Evolutionary conservation across 345 rosid genomes (phyloP), one percentile per base, ranked within the genome.

Genomic region (Gossypium ekmanianum): DNA sequence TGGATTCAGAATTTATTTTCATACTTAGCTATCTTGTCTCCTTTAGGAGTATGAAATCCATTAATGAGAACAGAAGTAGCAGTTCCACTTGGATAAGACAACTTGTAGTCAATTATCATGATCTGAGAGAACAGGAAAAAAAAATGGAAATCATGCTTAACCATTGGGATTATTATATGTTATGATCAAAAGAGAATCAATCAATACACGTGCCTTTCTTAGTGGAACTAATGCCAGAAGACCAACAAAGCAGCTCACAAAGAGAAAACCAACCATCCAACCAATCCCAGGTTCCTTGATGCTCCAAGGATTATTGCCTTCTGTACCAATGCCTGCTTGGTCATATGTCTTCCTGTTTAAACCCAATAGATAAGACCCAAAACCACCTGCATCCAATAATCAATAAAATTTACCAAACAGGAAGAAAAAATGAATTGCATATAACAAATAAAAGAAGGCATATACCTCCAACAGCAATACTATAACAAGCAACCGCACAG

Each of bases 401-500:
- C 16, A 10, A 9, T 68, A 54, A 58, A 26, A 73, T 11, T 41
- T 24, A 68, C 39, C 66, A 41, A 61, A 57, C 43, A 26, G 55
- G 52, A 43, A 54, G 65, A 48, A 2, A 50, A 50, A 27, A 26
- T 27, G 9, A 45, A 17, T 27, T 48, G 58, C 58, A 26, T 14
- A 50, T 51, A 44, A 59, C 44, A 73, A 45, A 44, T 44, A 61
- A 61, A 6, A 61, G 45, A 13, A 39, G 41, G 13, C 39, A 7
- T 5, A 27, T 48, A 61, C 98, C 98, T 85, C 93, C 98, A 70
- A 89, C 87, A 65, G 98, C 87, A 81, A 93, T 90, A 80, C 97
- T 87, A 75, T 95, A 95, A 79, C 99, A 95, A 39, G 98, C 93
- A 73, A 93, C 97, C 0, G 97, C 93, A 79, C 98, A 95, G 44